These are phyloP conservation scores for Cyamopsis tetragonoloba DNA, from an alignment of 306 rosid species.

Conservation along the genomic window DNA sequence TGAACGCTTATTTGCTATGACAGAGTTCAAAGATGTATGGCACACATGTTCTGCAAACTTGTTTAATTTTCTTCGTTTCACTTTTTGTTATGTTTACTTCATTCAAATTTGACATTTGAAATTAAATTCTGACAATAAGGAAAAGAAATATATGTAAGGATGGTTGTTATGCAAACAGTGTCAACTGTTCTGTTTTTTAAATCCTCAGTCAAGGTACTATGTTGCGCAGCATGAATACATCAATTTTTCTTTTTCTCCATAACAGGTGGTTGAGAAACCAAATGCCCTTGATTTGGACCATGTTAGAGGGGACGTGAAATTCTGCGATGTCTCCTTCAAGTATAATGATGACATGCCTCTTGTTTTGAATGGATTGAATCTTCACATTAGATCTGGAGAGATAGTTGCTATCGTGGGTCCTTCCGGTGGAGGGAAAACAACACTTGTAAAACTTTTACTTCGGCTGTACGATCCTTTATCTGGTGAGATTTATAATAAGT, in stretches of 20 bases:
- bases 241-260: constrained; percentile 23
- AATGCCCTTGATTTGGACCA: constrained; percentile 57
- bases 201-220: not conserved
- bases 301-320: constrained; percentile 66
- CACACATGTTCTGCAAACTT: not conserved
- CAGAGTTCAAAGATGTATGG: constrained; percentile 44
- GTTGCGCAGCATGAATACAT: constrained; percentile 14
- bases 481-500: constrained; percentile 44
- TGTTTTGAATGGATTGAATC: constrained; percentile 62
- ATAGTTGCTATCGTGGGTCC: constrained; percentile 90
- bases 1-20: constrained; percentile 70
- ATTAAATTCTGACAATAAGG: not conserved
- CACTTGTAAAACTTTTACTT: constrained; percentile 72
- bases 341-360: constrained; percentile 53
- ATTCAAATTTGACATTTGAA: constrained; percentile 5
- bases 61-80: not conserved
- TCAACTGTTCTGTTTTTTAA: not conserved
- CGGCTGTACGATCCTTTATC: constrained; percentile 82
- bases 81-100: not conserved
- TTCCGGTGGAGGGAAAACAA: constrained; percentile 95
- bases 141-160: not conserved
- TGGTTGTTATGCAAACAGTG: constrained; percentile 2
- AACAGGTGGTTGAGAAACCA: constrained; percentile 63
- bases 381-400: constrained; percentile 75
- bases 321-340: constrained; percentile 65